Base-by-base conservation (phyloP, 495 filamentous ascomycete genomes). In the Letharia columbiana region DNA sequence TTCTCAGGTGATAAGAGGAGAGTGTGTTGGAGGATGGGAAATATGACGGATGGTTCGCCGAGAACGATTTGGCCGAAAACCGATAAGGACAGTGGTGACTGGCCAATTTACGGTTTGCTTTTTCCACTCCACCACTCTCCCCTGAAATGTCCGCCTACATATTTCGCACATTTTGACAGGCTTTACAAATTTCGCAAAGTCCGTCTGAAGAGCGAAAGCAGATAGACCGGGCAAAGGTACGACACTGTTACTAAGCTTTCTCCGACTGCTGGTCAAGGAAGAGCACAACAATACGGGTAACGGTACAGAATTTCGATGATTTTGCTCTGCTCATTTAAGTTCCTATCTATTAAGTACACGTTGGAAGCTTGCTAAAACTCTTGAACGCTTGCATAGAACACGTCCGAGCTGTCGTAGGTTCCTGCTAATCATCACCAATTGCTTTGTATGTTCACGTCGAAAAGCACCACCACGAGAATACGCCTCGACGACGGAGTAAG, bases 381-480 rank as follows among this genome's bases (percentile, higher is more conserved):
- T 52, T 12, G 9, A 41, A 61, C 45, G 58, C 58, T 66, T 49
- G 64, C 42, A 45, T 50, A 45, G 28, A 52, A 61, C 60, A 54
- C 45, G 49, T 42, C 42, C 28, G 33, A 61, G 64, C 57, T 50
- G 17, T n/a, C 17, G 57, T 66, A 7, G 60, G 57, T 23, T 40
- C 28, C 45, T 61, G 57, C 58, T 44, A 52, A 54, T 50, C 12
- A 44, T 54, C 64, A 41, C 31, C 10, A 66, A 41, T 7, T 54
- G 57, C 63, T 66, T 33, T 61, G 39, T 66, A 66, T 66, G 57
- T 66, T 42, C 64, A 66, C 23, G 20, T 61, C 57, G 40, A 54
- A 37, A 61, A 61, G 57, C 44, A 54, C 37, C 44, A 60, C 57
- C 4, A 47, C 44, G 28, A 23, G 59, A 12, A 54, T 35, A 10